Evolutionary conservation across 495 filamentous ascomycete species (phyloP).

Genomic region (Lasiosphaeriaceae sp.): DNA sequence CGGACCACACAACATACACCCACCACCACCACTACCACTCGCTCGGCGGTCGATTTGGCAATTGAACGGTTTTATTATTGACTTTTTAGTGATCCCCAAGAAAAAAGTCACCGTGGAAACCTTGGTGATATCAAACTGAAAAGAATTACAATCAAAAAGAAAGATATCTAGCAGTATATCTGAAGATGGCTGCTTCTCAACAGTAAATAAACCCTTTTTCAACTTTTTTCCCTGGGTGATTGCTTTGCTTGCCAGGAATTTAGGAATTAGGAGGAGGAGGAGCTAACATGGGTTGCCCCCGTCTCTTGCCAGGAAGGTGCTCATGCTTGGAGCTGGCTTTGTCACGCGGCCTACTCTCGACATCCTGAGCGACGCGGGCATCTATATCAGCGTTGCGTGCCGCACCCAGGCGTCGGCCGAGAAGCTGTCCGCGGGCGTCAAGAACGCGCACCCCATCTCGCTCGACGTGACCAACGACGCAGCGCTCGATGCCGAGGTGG

Average conservation of each 20-base stretch:
- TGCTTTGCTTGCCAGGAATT: too few relatives aligned
- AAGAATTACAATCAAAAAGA: too few relatives aligned
- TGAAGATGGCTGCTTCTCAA: constrained; percentile 31
- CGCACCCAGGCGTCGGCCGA: constrained; percentile 74
- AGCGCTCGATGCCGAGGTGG: constrained; percentile 74
- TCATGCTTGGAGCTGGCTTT: constrained; percentile 75
- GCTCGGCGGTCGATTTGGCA: too few relatives aligned
- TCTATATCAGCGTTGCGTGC: constrained; percentile 87
- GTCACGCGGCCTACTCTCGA: constrained; percentile 79
- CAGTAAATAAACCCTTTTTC: constrained; percentile 20
- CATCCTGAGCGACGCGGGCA: constrained; percentile 67
- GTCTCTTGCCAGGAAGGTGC: constrained; percentile 43
- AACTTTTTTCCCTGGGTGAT: neutral
- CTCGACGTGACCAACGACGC: constrained; percentile 74
- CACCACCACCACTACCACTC: too few relatives aligned
- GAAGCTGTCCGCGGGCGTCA: constrained; percentile 67
- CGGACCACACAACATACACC: too few relatives aligned
- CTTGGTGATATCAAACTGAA: too few relatives aligned
- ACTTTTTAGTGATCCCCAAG: too few relatives aligned
- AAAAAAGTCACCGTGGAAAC: too few relatives aligned
- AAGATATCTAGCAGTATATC: too few relatives aligned
- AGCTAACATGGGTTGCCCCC: too few relatives aligned
- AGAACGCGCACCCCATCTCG: constrained; percentile 67
- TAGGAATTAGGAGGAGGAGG: too few relatives aligned
- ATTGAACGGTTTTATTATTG: too few relatives aligned